Conservation (phyloP, 306 rosid species). For the Quercus parvula region DNA sequence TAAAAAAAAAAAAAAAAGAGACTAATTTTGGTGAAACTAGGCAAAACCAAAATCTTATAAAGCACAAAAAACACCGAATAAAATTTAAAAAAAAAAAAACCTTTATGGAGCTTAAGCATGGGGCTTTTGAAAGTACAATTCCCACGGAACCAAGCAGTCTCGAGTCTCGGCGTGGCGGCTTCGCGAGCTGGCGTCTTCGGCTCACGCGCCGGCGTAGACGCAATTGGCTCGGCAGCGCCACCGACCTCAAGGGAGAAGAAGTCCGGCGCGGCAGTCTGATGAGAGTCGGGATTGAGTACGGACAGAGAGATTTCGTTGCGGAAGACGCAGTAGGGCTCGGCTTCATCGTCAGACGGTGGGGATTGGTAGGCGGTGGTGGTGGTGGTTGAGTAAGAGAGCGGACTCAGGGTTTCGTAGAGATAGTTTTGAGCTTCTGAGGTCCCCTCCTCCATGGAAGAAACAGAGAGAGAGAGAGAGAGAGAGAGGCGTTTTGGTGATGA, state of each 20-base stretch:
- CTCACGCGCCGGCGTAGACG: constrained; percentile 20
- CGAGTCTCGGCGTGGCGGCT: constrained; percentile 57
- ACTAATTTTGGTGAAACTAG: background rate
- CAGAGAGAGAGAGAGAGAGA: background rate
- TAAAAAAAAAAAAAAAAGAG: background rate
- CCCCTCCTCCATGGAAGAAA: constrained; percentile 37
- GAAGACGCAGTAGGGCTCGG: constrained; percentile 54
- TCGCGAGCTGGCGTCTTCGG: constrained; percentile 47
- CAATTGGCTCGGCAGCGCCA: constrained; percentile 21
- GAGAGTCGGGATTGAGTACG: constrained; percentile 30
- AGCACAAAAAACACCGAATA: background rate
- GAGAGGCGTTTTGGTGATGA: too few species aligned
- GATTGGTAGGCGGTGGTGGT: constrained; percentile 21
- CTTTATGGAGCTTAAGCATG: constrained; percentile 96
- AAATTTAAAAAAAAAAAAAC: constrained; percentile 27
- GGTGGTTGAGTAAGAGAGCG: constrained; percentile 36
- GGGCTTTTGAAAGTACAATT: constrained; percentile 72
- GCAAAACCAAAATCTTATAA: background rate
- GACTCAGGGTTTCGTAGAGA: constrained; percentile 58
- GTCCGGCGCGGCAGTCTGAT: constrained; percentile 37
- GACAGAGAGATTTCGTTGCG: constrained; percentile 68
- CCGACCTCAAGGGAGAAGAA: constrained; percentile 74
- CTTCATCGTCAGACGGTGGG: constrained; percentile 30
- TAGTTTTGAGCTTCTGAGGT: constrained; percentile 18
- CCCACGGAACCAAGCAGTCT: constrained; percentile 82